A percentile compares a stretch with the other conserved stretches of the same genome.
Conservation (phyloP, 202 grass and related monocot genomes). For the Elaeis oleifera region DNA sequence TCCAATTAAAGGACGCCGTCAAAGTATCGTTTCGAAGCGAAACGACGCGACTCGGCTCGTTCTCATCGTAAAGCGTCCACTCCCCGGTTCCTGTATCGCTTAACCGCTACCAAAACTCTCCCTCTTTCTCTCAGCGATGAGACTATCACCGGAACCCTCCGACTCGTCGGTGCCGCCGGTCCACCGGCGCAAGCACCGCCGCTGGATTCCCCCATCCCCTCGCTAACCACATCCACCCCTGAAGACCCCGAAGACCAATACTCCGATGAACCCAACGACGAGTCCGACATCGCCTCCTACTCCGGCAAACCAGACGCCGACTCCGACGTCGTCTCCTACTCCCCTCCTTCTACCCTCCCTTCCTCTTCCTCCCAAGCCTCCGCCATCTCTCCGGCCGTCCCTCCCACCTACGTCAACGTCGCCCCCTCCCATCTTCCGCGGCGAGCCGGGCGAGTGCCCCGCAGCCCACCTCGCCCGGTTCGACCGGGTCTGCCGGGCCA, state of each 20-base stretch:
- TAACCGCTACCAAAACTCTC: too few relatives aligned
- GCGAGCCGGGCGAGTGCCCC: slow-evolving; percentile 57
- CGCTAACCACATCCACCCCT: not conserved
- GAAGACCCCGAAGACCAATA: not conserved
- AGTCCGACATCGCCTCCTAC: slow-evolving; percentile 11
- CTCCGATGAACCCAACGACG: slow-evolving; percentile 14
- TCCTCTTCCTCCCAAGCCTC: not conserved
- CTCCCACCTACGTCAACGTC: slow-evolving; percentile 28
- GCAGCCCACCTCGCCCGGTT: slow-evolving; percentile 51
- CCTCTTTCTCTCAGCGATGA: not conserved
- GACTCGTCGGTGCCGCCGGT: not conserved
- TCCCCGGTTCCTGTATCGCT: slow-evolving; percentile 10
- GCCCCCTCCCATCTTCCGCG: slow-evolving; percentile 54
- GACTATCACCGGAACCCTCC: not conserved
- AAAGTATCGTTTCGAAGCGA: too few relatives aligned
- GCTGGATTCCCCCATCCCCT: not conserved
- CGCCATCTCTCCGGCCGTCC: not conserved
- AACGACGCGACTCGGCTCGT: too few relatives aligned
- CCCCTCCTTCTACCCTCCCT: not conserved
- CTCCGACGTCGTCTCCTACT: slow-evolving; percentile 13
- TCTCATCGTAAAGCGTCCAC: not conserved
- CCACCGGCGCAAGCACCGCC: not conserved
- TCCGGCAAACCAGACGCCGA: slow-evolving; percentile 11
- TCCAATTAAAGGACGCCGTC: too few relatives aligned
- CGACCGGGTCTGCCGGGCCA: slow-evolving; percentile 48